These are phyloP conservation scores for Pyronema omphalodes DNA, from an alignment of 495 filamentous ascomycete species.

Conservation along the genomic window DNA sequence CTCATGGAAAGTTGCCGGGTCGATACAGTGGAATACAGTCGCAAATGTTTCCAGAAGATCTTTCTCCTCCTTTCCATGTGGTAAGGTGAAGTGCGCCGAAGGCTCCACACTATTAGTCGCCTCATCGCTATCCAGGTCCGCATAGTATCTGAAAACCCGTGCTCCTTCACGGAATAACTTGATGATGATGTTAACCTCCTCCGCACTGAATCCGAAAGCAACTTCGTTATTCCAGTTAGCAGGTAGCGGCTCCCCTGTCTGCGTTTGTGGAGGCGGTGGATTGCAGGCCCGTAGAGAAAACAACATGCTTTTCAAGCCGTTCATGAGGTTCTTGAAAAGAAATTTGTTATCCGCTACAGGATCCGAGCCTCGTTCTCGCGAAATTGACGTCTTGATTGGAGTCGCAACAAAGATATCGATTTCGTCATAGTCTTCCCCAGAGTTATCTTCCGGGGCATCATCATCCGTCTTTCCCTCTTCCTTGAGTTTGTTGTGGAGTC, in stretches of 20 bases:
- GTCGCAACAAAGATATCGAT: slow-evolving; percentile 93
- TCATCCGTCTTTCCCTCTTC: slow-evolving; percentile 56
- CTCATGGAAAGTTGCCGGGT: slow-evolving; percentile 95
- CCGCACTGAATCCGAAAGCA: slow-evolving; percentile 88
- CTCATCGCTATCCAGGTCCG: slow-evolving; percentile 54
- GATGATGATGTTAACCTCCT: slow-evolving; percentile 90
- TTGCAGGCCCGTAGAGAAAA: slow-evolving; percentile 90
- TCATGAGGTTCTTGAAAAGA: slow-evolving; percentile 94
- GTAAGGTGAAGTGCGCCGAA: slow-evolving; percentile 79
- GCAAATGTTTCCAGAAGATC: slow-evolving; percentile 95
- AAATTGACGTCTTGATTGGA: slow-evolving; percentile 88
- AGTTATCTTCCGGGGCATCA: slow-evolving; percentile 40
- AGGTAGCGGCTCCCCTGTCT: slow-evolving; percentile 40
- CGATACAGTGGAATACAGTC: slow-evolving; percentile 95
- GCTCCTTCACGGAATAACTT: slow-evolving; percentile 95
- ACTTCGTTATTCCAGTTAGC: slow-evolving; percentile 78
- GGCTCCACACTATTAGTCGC: slow-evolving; percentile 68
- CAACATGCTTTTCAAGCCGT: slow-evolving; percentile 89
- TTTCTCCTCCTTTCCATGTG: slow-evolving; percentile 88
- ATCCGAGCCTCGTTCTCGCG: slow-evolving; percentile 74
- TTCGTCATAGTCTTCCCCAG: slow-evolving; percentile 64
- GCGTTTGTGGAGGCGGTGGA: slow-evolving; percentile 46
- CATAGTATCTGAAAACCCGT: slow-evolving; percentile 90
- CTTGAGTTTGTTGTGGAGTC: slow-evolving; percentile 43
- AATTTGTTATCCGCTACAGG: slow-evolving; percentile 99